Evolutionary conservation across 179 eudicot genomes (phyloP).

Genomic region (Beta macrorhiza): DNA sequence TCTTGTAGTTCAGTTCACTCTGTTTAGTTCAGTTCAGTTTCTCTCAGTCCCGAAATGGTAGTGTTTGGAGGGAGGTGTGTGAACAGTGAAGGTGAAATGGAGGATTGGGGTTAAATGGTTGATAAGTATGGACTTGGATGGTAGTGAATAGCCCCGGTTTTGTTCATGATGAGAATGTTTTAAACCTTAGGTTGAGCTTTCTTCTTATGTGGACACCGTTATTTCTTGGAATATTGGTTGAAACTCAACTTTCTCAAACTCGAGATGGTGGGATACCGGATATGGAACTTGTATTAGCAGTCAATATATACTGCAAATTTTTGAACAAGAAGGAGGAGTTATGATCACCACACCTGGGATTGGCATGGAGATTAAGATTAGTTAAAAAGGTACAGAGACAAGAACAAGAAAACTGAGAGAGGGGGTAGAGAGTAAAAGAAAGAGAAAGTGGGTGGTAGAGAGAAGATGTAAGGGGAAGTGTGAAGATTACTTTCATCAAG

Average conservation of each 20-base stretch:
- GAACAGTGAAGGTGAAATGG: background rate
- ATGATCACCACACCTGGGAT: background rate
- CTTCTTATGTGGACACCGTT: too few relatives aligned
- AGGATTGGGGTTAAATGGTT: background rate
- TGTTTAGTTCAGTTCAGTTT: too few relatives aligned
- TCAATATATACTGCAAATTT: too few relatives aligned
- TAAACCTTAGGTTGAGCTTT: too few relatives aligned
- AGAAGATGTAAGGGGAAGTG: background rate
- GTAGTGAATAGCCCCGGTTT: background rate
- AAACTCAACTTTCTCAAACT: too few relatives aligned
- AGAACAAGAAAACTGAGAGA: background rate
- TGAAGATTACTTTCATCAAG: background rate
- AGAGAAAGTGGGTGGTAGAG: background rate
- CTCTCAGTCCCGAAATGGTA: background rate
- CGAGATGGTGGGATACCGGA: too few relatives aligned
- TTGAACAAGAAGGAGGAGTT: too few relatives aligned
- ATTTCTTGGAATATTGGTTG: too few relatives aligned
- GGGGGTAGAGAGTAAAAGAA: background rate
- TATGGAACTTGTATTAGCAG: too few relatives aligned
- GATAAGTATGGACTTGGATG: background rate
- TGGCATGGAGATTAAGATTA: background rate
- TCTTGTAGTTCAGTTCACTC: too few relatives aligned
- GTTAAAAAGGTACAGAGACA: background rate
- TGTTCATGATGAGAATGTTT: too few relatives aligned
- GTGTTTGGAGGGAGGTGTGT: background rate